Evolutionary conservation across 805 yeast genomes (phyloP).

Genomic region (Nakazawaea wickerhamii): DNA sequence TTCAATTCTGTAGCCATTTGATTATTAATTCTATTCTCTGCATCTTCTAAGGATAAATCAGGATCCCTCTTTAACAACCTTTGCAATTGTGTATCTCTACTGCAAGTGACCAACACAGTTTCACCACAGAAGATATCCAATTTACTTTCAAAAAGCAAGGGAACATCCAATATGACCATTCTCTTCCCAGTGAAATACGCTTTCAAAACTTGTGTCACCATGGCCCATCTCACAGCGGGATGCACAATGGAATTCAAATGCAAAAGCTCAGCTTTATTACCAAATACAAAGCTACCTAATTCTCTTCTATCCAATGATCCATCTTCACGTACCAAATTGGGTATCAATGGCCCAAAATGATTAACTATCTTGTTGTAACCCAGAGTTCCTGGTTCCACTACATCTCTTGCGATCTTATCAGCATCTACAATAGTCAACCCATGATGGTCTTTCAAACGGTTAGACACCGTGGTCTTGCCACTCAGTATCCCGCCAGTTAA

Average conservation of each 20-base stretch:
- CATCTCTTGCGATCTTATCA: conserved; percentile 79
- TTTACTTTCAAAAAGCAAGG: conserved; percentile 78
- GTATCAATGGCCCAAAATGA: conserved; percentile 51
- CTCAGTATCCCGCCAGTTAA: conserved; percentile 97
- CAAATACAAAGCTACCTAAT: conserved; percentile 76
- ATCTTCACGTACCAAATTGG: conserved; percentile 42
- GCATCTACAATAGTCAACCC: conserved; percentile 74
- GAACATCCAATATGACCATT: conserved; percentile 81
- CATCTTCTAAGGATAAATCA: conserved; percentile 59
- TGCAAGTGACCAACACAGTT: conserved; percentile 64
- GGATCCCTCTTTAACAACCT: conserved; percentile 67
- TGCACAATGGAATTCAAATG: conserved; percentile 75
- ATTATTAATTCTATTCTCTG: conserved; percentile 61
- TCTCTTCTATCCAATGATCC: conserved; percentile 61
- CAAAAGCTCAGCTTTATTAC: conserved; percentile 50
- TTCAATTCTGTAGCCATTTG: conserved; percentile 69
- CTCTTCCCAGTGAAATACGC: conserved; percentile 55
- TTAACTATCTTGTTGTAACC: conserved; percentile 64
- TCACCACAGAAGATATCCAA: conserved; percentile 68
- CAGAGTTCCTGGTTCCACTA: conserved; percentile 72
- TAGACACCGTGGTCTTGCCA: conserved; percentile 92
- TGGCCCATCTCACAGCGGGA: conserved; percentile 74
- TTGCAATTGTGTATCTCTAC: conserved; percentile 48
- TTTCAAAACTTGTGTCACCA: conserved; percentile 46
- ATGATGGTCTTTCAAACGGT: conserved; percentile 44